A percentile compares a stretch with the other conserved stretches of the same genome.
Conservation (phyloP, 2,329 filamentous ascomycete species). For the Aspergillus sojae region DNA sequence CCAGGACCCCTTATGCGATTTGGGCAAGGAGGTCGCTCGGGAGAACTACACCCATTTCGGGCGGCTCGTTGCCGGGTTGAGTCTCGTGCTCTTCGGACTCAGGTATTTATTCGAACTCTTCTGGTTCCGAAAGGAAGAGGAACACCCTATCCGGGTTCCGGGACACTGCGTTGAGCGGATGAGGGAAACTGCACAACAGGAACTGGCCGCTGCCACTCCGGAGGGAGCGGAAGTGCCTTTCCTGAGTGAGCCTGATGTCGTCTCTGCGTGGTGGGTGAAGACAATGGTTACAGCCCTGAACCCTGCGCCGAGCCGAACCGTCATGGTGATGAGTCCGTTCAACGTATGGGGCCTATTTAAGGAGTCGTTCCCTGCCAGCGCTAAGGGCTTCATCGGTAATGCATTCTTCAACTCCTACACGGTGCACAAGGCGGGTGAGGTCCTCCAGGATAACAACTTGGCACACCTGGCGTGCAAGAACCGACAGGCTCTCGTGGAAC, state of each 20-base stretch:
- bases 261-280: slow-evolving; percentile 47
- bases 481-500: slow-evolving; percentile 7
- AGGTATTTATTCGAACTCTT: slow-evolving; percentile 37
- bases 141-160: slow-evolving; percentile 31
- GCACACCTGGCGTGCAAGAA: neutral
- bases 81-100: slow-evolving; percentile 29
- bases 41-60: neutral
- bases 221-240: slow-evolving; percentile 31
- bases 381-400: neutral
- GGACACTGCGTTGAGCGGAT: slow-evolving; percentile 12
- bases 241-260: slow-evolving; percentile 52
- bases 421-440: neutral
- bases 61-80: neutral
- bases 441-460: neutral
- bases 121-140: slow-evolving; percentile 19
- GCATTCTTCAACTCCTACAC: neutral
- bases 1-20: slow-evolving; percentile 39
- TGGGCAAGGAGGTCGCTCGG: slow-evolving; percentile 17
- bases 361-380: neutral
- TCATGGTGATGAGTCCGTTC: slow-evolving; percentile 37
- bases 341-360: neutral
- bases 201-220: neutral
- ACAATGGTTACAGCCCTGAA: slow-evolving; percentile 26
- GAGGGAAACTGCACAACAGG: neutral
- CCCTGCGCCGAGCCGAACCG: slow-evolving; percentile 29